Evolutionary conservation across 202 grass and related monocot species (phyloP), one percentile per base, ranked within the genome.

Genomic region (Carex arenaria): DNA sequence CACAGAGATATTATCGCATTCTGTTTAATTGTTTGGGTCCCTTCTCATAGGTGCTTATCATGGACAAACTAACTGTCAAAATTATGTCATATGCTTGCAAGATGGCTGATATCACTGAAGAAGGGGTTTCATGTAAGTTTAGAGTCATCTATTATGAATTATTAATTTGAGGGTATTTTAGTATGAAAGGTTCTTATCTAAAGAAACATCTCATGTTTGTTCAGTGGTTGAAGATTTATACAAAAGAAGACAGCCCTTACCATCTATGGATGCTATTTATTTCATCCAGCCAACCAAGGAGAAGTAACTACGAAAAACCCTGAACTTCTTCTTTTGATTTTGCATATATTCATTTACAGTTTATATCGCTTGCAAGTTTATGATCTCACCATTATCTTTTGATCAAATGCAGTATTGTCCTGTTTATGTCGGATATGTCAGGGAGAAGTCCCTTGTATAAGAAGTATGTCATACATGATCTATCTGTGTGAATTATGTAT

Each of bases 221-320:
- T 80, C 83, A 98, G 95, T 98, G 89, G 95, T 98, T n/a, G 95
- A 98, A 87, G 95, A 98, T 88, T 80, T 98, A 86, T 95, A 86
- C 84, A 98, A 98, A 86, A 65, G 95, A 85, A 95, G 95, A 78
- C 92, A 98, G 40, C 95, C 95, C 40, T 89, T 98, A 47, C 95
- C 95, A 55, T 92, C 95, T 82, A 84, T 98, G 88, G 89, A 98
- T 91, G 95, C 93, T 47, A 93, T 98, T 90, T 98, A 98, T 89
- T 98, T 98, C 79, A 95, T 98, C n/a, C 95, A 98, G 86, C 95
- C 95, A 86, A 87, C 88, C 80, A 98, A 95, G 92, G 95, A 98
- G 67, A 98, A 98, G 95, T 98, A 98, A 91, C 84, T 90, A 71
- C 23, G 67, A 64, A 42, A 63, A 63, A 66, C 5, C 2, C 18